These are phyloP conservation scores for Isochrysis galbana DNA, from an alignment of 78 protist genomes.

Conservation along the genomic window DNA sequence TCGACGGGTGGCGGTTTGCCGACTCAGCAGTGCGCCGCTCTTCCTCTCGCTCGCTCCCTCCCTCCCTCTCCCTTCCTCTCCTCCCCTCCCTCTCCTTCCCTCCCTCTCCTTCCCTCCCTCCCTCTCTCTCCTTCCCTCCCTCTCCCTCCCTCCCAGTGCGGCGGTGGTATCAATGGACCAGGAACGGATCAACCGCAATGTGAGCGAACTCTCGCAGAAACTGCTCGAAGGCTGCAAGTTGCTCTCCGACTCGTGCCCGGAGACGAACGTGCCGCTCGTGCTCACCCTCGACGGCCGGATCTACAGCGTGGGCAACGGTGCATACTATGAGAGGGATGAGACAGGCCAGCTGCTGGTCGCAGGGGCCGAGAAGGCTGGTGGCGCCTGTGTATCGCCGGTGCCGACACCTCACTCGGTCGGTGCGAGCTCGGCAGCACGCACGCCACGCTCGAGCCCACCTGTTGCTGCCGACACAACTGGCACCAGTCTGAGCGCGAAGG, in stretches of 20 bases:
- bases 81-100: no score
- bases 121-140: no score
- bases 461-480: background rate
- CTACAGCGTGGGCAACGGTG: background rate
- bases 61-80: no score
- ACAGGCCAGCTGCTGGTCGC: background rate
- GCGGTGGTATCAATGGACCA: no score
- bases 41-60: no score
- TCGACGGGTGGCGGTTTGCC: no score
- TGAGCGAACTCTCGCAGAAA: background rate
- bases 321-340: background rate
- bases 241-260: slow-evolving; percentile 12
- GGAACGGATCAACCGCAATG: background rate
- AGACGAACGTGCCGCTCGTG: slow-evolving; percentile 28
- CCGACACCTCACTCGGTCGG: background rate
- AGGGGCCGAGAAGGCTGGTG: background rate
- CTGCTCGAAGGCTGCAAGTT: slow-evolving; percentile 20
- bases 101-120: no score
- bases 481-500: background rate
- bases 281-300: background rate
- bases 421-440: no score
- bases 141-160: no score
- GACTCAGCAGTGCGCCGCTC: no score
- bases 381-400: background rate
- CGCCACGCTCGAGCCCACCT: no score